phyloP scores from a whole-genome alignment of 495 filamentous ascomycete genomes.

The Talaromyces stipitatus region DNA sequence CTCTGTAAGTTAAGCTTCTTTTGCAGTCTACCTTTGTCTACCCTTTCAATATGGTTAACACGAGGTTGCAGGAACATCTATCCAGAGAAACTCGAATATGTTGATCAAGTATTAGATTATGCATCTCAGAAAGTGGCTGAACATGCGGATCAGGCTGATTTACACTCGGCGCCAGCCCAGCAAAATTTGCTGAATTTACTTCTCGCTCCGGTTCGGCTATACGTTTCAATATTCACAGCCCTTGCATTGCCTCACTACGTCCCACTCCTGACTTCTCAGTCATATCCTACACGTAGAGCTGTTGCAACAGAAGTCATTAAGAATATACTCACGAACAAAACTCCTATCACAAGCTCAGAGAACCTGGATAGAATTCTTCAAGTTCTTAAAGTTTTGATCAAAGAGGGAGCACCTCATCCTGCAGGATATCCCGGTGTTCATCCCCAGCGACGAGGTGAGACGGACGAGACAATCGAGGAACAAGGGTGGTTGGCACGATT shows the following conservation, averaged over 20 bases:
- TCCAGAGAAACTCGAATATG: conserved; percentile 84
- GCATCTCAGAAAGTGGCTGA: conserved; percentile 82
- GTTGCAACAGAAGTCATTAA: conserved; percentile 82
- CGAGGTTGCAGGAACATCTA: conserved; percentile 65
- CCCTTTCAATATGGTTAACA: neutral
- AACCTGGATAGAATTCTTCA: conserved; percentile 87
- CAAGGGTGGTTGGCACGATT: conserved; percentile 93
- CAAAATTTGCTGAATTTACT: conserved; percentile 83
- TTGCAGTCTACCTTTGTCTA: neutral
- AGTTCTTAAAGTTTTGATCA: conserved; percentile 81
- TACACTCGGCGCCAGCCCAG: conserved; percentile 82
- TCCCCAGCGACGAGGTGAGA: conserved; percentile 58
- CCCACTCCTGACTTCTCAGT: conserved; percentile 82
- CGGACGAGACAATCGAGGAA: conserved; percentile 94
- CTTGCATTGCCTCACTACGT: conserved; percentile 86
- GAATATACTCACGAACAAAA: conserved; percentile 72
- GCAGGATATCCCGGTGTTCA: conserved; percentile 75
- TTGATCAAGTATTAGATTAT: conserved; percentile 88
- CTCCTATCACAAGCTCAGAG: conserved; percentile 60
- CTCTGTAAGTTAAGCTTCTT: conserved; percentile 44
- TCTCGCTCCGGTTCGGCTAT: conserved; percentile 79
- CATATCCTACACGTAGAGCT: conserved; percentile 83
- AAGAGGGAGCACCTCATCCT: conserved; percentile 80
- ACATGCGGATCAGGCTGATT: conserved; percentile 85
- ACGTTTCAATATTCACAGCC: conserved; percentile 88